Conservation (phyloP, 495 filamentous ascomycete species). For the Rhizodiscina lignyota region DNA sequence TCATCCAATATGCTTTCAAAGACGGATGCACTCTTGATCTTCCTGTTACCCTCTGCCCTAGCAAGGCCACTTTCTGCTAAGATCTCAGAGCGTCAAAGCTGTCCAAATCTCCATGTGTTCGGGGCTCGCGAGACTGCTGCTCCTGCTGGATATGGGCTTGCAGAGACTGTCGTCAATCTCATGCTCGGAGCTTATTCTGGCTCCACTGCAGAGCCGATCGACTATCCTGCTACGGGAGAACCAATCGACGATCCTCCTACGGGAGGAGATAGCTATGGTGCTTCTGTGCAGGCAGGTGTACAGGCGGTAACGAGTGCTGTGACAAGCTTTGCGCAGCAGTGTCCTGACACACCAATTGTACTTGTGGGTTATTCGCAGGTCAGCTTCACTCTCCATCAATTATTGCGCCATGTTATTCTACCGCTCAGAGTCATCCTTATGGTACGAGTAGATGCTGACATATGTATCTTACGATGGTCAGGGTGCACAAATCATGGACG, state of each 20-base stretch:
- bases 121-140: conserved; percentile 26
- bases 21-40: too few species aligned
- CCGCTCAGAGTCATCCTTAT: background rate
- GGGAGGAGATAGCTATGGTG: background rate
- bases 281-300: conserved; percentile 21
- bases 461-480: conserved; percentile 9
- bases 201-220: conserved; percentile 36
- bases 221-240: conserved; percentile 24
- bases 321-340: conserved; percentile 32
- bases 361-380: conserved; percentile 47
- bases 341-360: conserved; percentile 39
- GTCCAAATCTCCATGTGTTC: conserved; percentile 16
- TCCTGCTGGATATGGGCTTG: conserved; percentile 35
- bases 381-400: too few species aligned
- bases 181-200: conserved; percentile 29
- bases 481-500: conserved; percentile 48
- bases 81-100: too few species aligned
- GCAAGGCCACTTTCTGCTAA: too few species aligned
- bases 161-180: conserved; percentile 32
- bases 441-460: background rate
- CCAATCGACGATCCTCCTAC: background rate
- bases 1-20: too few species aligned
- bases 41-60: too few species aligned
- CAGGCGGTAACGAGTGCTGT: conserved; percentile 36
- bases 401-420: too few species aligned